phyloP scores from a whole-genome alignment of 2,329 filamentous ascomycete genomes.

The Fusarium pilosicola region DNA sequence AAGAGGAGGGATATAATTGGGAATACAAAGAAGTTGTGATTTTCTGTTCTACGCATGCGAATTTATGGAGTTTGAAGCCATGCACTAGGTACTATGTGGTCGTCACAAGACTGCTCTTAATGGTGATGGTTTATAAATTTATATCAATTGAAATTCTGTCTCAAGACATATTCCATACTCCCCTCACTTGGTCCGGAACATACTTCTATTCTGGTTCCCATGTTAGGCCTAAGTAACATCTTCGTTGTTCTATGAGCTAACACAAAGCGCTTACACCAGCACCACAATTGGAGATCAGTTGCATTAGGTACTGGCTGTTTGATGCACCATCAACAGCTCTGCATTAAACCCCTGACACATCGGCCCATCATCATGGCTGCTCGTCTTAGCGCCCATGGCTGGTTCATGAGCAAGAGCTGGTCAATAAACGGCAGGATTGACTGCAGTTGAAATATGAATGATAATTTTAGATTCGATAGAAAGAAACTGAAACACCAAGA shows the following conservation, averaged over 20 bases:
- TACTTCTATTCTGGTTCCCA: neutral
- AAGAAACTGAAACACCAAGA: no score
- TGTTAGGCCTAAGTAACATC: no score
- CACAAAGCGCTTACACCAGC: no score
- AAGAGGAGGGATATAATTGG: constrained; percentile 12
- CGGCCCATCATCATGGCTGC: constrained; percentile 32
- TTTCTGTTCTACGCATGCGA: constrained; percentile 14
- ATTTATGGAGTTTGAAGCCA: constrained; percentile 21
- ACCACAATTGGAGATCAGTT: no score
- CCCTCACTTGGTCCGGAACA: neutral
- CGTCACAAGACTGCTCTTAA: constrained; percentile 12
- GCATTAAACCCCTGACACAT: neutral
- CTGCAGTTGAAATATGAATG: neutral
- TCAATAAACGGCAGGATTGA: neutral
- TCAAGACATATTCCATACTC: neutral
- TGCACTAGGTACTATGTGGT: constrained; percentile 15
- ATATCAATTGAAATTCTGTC: neutral
- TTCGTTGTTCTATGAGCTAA: no score
- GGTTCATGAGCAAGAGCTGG: constrained; percentile 8
- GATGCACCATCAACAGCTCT: no score
- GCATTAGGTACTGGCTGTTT: no score
- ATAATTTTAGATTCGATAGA: neutral
- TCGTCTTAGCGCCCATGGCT: constrained; percentile 22
- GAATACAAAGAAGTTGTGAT: neutral
- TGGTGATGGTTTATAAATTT: neutral